These are phyloP conservation scores for Margaritispora aquatica DNA, from an alignment of 495 filamentous ascomycete genomes.

Conservation along the genomic window DNA sequence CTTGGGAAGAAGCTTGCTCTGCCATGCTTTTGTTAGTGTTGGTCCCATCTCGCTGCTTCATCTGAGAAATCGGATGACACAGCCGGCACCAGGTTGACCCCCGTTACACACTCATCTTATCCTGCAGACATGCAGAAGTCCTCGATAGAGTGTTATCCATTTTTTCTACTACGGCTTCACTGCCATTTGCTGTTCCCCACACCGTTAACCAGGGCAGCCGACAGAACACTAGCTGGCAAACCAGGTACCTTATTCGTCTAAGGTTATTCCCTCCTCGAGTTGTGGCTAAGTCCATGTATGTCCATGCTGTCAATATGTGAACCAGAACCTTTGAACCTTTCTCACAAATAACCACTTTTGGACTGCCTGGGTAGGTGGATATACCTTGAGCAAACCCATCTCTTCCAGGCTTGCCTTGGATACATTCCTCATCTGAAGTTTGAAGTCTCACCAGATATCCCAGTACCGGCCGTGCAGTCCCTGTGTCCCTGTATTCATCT, in stretches of 20 bases:
- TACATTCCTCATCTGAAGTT: conserved; percentile 16
- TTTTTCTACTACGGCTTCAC: conserved; percentile 12
- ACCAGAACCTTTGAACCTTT: not conserved
- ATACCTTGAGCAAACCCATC: not conserved
- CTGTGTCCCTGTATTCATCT: conserved; percentile 16
- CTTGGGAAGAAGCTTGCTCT: not conserved
- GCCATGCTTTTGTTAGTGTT: conserved; percentile 12
- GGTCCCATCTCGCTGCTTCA: conserved; percentile 20
- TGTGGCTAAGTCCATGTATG: conserved; percentile 21
- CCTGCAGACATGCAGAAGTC: conserved; percentile 17
- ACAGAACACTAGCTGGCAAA: conserved; percentile 17
- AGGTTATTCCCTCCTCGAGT: conserved; percentile 5
- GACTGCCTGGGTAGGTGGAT: not conserved
- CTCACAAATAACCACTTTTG: not conserved
- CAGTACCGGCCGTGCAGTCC: conserved; percentile 19
- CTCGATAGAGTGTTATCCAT: conserved; percentile 20
- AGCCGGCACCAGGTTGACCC: conserved; percentile 17
- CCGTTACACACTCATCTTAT: conserved; percentile 23
- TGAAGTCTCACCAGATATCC: conserved; percentile 13
- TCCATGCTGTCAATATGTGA: not conserved
- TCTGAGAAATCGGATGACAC: conserved; percentile 25
- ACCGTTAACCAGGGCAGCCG: conserved; percentile 5
- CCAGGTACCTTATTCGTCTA: conserved; percentile 13
- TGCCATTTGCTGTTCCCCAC: conserved; percentile 20
- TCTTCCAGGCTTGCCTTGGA: conserved; percentile 12